These are phyloP conservation scores for Bipolaris cookei DNA, from an alignment of 2,329 filamentous ascomycete genomes.

Conservation along the genomic window DNA sequence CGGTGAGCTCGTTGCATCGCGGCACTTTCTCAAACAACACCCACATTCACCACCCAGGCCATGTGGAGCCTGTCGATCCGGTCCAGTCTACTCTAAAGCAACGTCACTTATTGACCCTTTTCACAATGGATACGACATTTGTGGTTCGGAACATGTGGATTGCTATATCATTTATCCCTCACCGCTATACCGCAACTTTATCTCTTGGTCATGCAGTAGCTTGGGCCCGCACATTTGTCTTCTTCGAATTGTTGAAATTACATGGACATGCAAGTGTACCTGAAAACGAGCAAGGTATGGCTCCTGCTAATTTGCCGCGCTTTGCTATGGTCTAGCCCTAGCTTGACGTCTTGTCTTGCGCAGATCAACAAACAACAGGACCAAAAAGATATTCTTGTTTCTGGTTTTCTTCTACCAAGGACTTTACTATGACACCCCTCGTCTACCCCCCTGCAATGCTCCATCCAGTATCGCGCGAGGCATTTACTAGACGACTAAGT, in stretches of 20 bases:
- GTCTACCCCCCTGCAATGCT: not conserved
- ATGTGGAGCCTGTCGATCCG: constrained; percentile 23
- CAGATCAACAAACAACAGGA: not conserved
- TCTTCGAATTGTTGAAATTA: constrained; percentile 2
- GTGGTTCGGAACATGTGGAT: not conserved
- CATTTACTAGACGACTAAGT: not conserved
- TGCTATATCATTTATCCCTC: constrained; percentile 1
- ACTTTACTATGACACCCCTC: not conserved
- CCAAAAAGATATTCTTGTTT: not conserved
- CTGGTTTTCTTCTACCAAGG: not conserved
- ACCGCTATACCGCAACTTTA: constrained; percentile 11
- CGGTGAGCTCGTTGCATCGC: constrained; percentile 6
- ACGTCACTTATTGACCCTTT: constrained; percentile 18
- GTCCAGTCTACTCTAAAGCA: constrained; percentile 27
- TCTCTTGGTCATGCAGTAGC: constrained; percentile 8
- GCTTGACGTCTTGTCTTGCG: not conserved
- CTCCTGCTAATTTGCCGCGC: not conserved
- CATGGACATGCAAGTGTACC: constrained; percentile 11
- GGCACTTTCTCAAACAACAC: constrained; percentile 20
- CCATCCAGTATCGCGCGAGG: constrained; percentile 1
- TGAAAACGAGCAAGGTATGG: constrained; percentile 4
- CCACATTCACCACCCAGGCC: constrained; percentile 15
- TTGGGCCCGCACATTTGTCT: constrained; percentile 13
- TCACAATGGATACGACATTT: constrained; percentile 7
- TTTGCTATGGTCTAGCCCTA: not conserved